These are phyloP conservation scores for Vararia minispora DNA, from an alignment of 768 basidiomycete species.

Conservation along the genomic window DNA sequence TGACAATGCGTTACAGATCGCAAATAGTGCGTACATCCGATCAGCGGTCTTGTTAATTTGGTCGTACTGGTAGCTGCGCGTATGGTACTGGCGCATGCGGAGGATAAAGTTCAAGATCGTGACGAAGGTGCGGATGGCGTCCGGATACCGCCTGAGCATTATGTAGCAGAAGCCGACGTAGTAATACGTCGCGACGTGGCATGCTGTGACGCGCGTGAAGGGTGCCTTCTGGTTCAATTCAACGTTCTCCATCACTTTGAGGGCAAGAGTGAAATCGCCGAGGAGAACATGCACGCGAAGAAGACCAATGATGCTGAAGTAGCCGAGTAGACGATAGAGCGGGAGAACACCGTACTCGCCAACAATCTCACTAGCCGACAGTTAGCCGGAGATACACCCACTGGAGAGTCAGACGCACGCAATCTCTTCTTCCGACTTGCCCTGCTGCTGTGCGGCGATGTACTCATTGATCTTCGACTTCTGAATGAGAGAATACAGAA, in stretches of 20 bases:
- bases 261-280: constrained; percentile 89
- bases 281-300: constrained; percentile 92
- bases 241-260: constrained; percentile 91
- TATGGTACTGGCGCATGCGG: constrained; percentile 95
- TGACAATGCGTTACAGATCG: constrained; percentile 86
- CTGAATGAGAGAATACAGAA: constrained; percentile 96
- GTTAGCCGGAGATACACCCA: constrained; percentile 6
- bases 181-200: constrained; percentile 91
- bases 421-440: constrained; percentile 74
- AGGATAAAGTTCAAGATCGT: constrained; percentile 91
- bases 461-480: constrained; percentile 94
- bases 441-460: constrained; percentile 69
- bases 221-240: constrained; percentile 89
- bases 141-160: constrained; percentile 87
- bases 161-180: constrained; percentile 97
- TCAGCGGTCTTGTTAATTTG: constrained; percentile 99
- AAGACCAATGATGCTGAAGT: constrained; percentile 93
- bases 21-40: constrained; percentile 93
- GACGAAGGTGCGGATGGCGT: constrained; percentile 90
- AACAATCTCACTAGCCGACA: constrained; percentile 51
- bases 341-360: constrained; percentile 89
- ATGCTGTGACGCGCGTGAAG: constrained; percentile 93
- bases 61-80: constrained; percentile 92
- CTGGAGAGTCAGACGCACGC: constrained; percentile 37
- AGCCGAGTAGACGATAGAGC: constrained; percentile 90